Evolutionary conservation across 768 basidiomycete species (phyloP), one percentile per base, ranked within the genome.

Genomic region (Chiua virens): DNA sequence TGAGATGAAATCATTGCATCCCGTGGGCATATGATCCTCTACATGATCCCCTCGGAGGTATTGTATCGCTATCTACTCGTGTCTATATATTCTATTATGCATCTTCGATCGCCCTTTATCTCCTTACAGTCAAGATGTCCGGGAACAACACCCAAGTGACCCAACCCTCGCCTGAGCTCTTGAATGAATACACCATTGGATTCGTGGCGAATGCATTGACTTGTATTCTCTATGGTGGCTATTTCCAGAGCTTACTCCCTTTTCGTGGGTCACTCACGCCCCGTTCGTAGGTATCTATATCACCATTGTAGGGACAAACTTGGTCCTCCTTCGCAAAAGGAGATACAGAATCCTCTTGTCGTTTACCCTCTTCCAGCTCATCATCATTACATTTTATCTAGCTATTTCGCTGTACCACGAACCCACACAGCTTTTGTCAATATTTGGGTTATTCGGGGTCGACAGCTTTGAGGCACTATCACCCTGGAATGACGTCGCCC

Each of bases 201-300:
- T 52, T 65, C 35, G 57, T 59, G 42, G 62, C 63, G 28, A 52
- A 39, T 30, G 55, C 57, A 15, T 20, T 65, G 2, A 57, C 54
- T 11, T 56, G 63, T 3, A 44, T 65, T 3, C 57, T 63, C 36
- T 65, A 35, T 53, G 62, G 62, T 46, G 49, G 36, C 23, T 20
- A 32, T 36, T 9, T 14, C 34, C 15, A 7, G 25, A 9, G 0
- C 18, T 1, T 21, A 10, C 20, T 3, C 1, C 28, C 22, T 0
- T n/a, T 10, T 6, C 14, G 7, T 10, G 11, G 20, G 10, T 6
- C 5, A 9, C 34, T 47, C 3, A 42, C 28, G 6, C 20, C 1
- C 15, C 17, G 3, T 20, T 9, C 7, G 1, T 2, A 63, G 62
- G 62, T 30, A 21, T 52, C 21, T 63, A 62, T 34, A 23, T 59